Percentiles rank a stretch among this genome's conserved stretches.
phyloP scores from a whole-genome alignment of 371 early-diverging fungal genomes.

The Mortierella sp. region DNA sequence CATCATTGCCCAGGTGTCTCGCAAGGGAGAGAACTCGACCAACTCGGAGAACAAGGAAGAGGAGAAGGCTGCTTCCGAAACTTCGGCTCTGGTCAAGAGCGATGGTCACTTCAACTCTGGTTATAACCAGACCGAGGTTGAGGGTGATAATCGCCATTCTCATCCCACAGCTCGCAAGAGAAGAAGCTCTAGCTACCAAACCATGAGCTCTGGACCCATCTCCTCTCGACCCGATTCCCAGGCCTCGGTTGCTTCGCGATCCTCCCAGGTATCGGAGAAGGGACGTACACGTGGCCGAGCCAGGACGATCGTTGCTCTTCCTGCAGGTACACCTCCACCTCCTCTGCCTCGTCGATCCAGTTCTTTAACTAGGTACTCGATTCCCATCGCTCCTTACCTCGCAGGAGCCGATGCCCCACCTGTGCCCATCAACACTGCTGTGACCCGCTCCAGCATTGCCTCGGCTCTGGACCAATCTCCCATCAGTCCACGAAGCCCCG shows the following conservation, averaged over 20 bases:
- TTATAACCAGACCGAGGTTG: slow-evolving; percentile 2
- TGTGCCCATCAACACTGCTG: slow-evolving; percentile 21
- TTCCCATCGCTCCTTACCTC: slow-evolving; percentile 32
- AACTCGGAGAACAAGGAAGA: slow-evolving; percentile 5
- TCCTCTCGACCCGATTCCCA: slow-evolving; percentile 32
- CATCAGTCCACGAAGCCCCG: neutral
- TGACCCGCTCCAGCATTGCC: slow-evolving; percentile 10
- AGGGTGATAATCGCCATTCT: slow-evolving; percentile 7
- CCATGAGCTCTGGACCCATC: neutral
- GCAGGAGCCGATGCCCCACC: slow-evolving; percentile 40
- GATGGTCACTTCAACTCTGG: too few relatives aligned
- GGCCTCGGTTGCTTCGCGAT: slow-evolving; percentile 18
- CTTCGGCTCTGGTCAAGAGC: too few relatives aligned
- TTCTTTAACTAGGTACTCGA: slow-evolving; percentile 39
- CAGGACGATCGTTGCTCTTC: slow-evolving; percentile 32
- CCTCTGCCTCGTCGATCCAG: slow-evolving; percentile 45
- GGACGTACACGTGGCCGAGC: slow-evolving; percentile 36
- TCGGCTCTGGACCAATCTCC: slow-evolving; percentile 14
- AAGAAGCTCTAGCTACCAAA: slow-evolving; percentile 28
- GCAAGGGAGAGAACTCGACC: slow-evolving; percentile 37
- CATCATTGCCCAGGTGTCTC: slow-evolving; percentile 46
- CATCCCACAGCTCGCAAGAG: slow-evolving; percentile 17
- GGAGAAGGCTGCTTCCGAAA: neutral
- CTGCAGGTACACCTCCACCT: slow-evolving; percentile 38
- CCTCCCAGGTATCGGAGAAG: slow-evolving; percentile 34